Evolutionary conservation across 495 filamentous ascomycete genomes (phyloP), one percentile per base, ranked within the genome.

Genomic region (Penicillium longicatenatum): DNA sequence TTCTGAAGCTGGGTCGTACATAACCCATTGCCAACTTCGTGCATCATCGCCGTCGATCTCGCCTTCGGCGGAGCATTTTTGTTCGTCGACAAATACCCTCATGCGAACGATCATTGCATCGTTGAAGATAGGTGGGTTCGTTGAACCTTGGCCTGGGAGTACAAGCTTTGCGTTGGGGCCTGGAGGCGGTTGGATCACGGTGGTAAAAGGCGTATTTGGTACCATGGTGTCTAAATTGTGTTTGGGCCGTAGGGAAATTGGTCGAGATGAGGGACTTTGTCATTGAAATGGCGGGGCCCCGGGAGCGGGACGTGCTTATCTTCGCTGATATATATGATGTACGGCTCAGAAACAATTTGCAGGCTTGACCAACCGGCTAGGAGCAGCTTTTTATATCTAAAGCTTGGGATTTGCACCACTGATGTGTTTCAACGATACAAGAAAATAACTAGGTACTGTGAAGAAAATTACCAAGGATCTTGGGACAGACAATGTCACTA

Each of bases 41-140:
- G 74, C 19, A 69, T 98, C 93, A 69, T 97, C 91, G 3, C 71
- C 71, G 75, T 98, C 93, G 63, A 89, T 77, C 64, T 98, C 93
- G 63, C 81, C 80, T 3, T 83, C 82, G 0, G 84, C 69, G 0
- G 87, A 81, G 26, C 89, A 82, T 11, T 76, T 61, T 62, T 97
- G 93, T 70, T 96, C 92, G 20, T 79, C 55, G 14, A 92, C 83
- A 70, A 91, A 97, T 61, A 97, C 93, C 31, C 73, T 67, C 55
- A 86, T 78, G 50, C 93, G 89, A 49, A 98, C 83, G 22, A 73
- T 64, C 84, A 96, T 89, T 59, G 91, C 90, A 63, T 93, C 89
- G 52, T 79, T 70, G 77, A 96, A 94, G 60, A 76, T 63, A 17
- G 72, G 69, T 0, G 89, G 86, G 64, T 81, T 69, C 50, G 61